Evolutionary conservation across 768 basidiomycete genomes (phyloP).

Genomic region (Suillus bovinus): DNA sequence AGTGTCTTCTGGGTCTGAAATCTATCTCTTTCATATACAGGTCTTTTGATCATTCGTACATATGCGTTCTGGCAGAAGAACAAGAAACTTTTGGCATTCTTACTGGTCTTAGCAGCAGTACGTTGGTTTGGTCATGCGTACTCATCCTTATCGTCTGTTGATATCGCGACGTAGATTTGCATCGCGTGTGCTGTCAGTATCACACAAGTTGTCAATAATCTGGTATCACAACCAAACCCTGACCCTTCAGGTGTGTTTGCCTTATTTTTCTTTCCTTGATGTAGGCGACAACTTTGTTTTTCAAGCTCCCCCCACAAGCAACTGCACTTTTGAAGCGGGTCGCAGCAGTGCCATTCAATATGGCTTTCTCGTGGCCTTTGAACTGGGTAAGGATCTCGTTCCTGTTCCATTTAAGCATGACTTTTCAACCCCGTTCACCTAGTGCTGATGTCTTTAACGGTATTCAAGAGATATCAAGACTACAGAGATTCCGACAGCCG

Average conservation of each 20-base stretch:
- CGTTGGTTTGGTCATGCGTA: neutral
- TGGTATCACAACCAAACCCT: no score
- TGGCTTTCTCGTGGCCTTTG: neutral
- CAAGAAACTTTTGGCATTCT: neutral
- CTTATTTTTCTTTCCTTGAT: neutral
- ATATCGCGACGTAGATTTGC: neutral
- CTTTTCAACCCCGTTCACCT: neutral
- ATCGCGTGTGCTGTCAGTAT: neutral
- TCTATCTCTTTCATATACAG: neutral
- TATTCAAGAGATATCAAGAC: slow-evolving; percentile 1
- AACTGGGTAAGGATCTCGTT: neutral
- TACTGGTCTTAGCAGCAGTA: slow-evolving; percentile 6
- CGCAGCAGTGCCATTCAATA: neutral
- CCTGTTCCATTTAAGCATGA: no score
- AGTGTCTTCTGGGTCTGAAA: neutral
- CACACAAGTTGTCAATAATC: neutral
- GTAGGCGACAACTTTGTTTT: neutral
- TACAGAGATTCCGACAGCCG: neutral
- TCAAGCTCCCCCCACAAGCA: neutral
- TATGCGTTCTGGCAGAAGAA: slow-evolving; percentile 5
- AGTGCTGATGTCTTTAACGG: neutral
- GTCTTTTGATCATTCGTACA: neutral
- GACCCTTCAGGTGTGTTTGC: neutral
- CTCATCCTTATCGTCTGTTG: neutral
- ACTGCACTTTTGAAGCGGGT: neutral